Evolutionary conservation across 78 protist species (phyloP).

Genomic region (Guillardia theta): DNA sequence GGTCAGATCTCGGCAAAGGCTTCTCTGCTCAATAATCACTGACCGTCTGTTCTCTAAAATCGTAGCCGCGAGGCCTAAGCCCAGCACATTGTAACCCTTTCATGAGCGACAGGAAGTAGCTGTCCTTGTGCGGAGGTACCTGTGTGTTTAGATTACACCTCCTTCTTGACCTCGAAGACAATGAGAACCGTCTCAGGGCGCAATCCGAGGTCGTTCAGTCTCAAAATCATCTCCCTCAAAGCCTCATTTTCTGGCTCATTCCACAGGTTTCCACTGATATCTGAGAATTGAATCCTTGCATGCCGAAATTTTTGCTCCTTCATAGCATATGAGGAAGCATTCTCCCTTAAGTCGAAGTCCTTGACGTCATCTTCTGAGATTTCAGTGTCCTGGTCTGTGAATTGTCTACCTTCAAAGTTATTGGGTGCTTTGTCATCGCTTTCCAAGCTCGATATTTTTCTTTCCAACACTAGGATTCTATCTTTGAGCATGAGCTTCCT

Average conservation of each 20-base stretch:
- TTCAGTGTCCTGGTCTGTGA: too few species aligned
- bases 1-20: too few species aligned
- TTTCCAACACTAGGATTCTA: too few species aligned
- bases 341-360: too few species aligned
- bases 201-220: background rate
- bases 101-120: conserved; percentile 14
- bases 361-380: too few species aligned
- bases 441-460: too few species aligned
- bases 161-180: too few species aligned
- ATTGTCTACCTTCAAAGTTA: too few species aligned
- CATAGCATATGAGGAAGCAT: too few species aligned
- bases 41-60: conserved; percentile 12
- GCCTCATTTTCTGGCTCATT: background rate
- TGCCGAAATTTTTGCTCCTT: background rate
- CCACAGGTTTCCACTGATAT: background rate
- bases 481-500: conserved; percentile 10
- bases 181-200: background rate
- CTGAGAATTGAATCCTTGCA: background rate
- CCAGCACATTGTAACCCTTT: background rate
- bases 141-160: background rate
- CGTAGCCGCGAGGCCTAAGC: background rate
- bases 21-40: too few species aligned
- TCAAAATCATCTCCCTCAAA: background rate
- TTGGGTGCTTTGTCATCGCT: too few species aligned
- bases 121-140: conserved; percentile 16